Conservation (phyloP, 2,329 filamentous ascomycete genomes). For the Fonsecaea nubica region DNA sequence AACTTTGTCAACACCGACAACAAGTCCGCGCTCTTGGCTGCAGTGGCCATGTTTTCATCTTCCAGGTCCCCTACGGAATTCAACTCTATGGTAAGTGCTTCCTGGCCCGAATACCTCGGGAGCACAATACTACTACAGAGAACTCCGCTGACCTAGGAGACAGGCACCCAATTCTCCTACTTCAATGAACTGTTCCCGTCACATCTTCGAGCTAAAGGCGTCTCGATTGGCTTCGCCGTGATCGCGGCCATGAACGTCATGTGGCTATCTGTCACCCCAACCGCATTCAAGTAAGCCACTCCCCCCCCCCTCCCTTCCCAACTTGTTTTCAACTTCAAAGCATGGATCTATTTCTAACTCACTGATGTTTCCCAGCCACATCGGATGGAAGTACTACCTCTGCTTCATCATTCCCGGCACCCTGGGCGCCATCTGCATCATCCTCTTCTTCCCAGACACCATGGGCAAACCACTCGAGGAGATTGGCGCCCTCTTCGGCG, state of each 20-base stretch:
- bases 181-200: neutral
- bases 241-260: neutral
- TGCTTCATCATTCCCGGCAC: neutral
- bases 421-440: neutral
- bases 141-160: neutral
- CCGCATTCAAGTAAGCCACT: neutral
- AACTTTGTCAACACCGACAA: constrained; percentile 34
- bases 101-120: no score
- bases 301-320: no score
- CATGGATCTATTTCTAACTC: no score
- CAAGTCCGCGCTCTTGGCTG: constrained; percentile 41
- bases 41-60: constrained; percentile 46
- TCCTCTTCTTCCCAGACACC: neutral
- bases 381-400: neutral
- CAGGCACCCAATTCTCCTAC: neutral
- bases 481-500: neutral
- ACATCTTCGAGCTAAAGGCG: neutral
- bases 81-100: no score
- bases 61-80: neutral
- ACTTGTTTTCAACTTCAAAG: no score
- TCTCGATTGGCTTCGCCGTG: neutral
- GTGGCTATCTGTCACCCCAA: neutral
- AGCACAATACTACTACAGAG: neutral
- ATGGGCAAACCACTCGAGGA: neutral
- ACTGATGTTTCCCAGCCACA: neutral